Percentiles rank a stretch among this genome's conserved stretches.
Conservation (phyloP, 176 grass and related monocot genomes). For the Urochloa ruziziensis region DNA sequence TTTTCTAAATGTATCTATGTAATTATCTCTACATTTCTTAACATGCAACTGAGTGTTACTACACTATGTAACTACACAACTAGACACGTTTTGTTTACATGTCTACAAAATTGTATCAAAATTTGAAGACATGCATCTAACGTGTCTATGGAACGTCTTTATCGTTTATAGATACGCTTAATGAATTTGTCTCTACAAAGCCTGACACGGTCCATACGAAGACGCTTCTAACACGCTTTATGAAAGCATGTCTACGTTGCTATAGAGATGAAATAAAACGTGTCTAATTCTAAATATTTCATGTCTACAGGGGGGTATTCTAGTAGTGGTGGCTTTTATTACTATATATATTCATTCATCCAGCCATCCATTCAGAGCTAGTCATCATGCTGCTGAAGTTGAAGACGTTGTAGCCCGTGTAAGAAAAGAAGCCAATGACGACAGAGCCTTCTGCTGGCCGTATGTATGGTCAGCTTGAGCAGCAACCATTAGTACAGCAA, state of each 20-base stretch:
- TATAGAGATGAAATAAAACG: no score
- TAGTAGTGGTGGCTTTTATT: background rate
- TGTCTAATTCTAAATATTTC: no score
- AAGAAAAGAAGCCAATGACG: background rate
- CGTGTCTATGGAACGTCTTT: background rate
- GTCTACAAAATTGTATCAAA: no score
- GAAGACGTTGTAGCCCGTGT: background rate
- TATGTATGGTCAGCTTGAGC: background rate
- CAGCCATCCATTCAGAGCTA: background rate
- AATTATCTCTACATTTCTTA: no score
- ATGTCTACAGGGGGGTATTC: no score
- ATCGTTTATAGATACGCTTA: background rate
- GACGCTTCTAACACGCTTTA: background rate
- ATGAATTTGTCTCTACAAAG: background rate
- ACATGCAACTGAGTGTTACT: no score
- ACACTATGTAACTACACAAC: no score
- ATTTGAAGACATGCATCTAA: background rate
- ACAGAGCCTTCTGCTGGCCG: background rate
- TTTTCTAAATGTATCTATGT: no score
- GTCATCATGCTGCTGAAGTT: background rate
- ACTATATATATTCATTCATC: no score
- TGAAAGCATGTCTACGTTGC: no score
- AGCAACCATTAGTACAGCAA: background rate
- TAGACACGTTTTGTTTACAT: no score
- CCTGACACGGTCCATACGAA: background rate